Evolutionary conservation across 441 rosid genomes (phyloP).

Genomic region (Mallotus japonicus): DNA sequence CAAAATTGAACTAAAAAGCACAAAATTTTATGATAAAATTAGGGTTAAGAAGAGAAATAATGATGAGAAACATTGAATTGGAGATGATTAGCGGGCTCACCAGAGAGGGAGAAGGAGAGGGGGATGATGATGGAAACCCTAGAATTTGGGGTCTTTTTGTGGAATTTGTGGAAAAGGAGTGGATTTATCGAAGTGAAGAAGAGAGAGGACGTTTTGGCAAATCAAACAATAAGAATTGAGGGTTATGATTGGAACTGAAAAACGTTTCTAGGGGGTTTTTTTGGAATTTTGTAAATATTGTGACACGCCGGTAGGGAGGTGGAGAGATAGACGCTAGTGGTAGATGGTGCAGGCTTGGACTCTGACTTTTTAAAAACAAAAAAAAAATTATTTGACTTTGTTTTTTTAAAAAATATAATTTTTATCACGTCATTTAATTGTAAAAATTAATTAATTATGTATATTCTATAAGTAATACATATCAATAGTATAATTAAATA

Average conservation of each 20-base stretch:
- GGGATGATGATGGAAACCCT: conserved; percentile 34
- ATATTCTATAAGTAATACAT: no score
- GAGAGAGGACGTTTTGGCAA: conserved; percentile 17
- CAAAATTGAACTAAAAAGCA: neutral
- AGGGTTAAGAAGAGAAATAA: neutral
- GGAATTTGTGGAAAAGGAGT: conserved; percentile 27
- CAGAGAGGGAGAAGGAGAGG: conserved; percentile 7
- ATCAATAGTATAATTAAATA: no score
- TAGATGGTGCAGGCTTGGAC: no score
- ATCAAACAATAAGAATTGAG: conserved; percentile 4
- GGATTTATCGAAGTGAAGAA: conserved; percentile 2
- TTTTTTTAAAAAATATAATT: no score
- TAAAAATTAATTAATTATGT: no score
- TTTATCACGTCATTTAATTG: no score
- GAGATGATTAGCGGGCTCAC: neutral
- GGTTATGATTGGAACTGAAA: conserved; percentile 6
- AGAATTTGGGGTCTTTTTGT: conserved; percentile 34
- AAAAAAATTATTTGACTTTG: no score
- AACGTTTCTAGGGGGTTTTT: conserved; percentile 18
- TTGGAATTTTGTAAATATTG: conserved; percentile 16
- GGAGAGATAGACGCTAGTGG: no score
- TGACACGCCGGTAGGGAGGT: no score
- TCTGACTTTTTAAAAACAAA: no score
- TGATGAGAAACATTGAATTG: neutral
- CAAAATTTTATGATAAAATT: neutral